These are phyloP conservation scores for Hygrophila difformis DNA, from an alignment of 257 asterid species.

Conservation along the genomic window DNA sequence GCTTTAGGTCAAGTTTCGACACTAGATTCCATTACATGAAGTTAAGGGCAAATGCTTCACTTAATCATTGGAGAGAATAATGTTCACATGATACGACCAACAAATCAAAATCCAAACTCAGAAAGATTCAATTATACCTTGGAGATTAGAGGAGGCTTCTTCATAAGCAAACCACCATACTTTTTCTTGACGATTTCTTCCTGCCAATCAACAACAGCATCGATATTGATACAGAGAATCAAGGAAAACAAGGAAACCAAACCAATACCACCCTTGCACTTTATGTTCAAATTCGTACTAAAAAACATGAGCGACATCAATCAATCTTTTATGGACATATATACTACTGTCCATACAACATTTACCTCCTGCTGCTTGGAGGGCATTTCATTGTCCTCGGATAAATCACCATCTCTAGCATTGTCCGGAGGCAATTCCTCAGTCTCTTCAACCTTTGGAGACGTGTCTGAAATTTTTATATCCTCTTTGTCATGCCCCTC, in stretches of 20 bases:
- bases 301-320: too few relatives aligned
- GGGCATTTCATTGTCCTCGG: conserved; percentile 18
- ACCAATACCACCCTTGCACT: neutral
- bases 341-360: neutral
- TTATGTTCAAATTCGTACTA: too few relatives aligned
- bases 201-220: conserved; percentile 19
- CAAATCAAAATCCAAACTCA: neutral
- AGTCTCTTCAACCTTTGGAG: conserved; percentile 26
- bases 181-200: conserved; percentile 62
- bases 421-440: conserved; percentile 18
- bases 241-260: too few relatives aligned
- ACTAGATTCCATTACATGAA: too few relatives aligned
- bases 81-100: too few relatives aligned
- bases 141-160: conserved; percentile 64
- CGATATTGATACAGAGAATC: neutral
- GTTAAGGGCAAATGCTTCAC: too few relatives aligned
- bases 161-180: conserved; percentile 58
- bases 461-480: conserved; percentile 7
- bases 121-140: conserved; percentile 26
- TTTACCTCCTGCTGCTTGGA: conserved; percentile 33
- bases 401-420: conserved; percentile 16
- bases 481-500: too few relatives aligned
- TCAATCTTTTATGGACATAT: too few relatives aligned
- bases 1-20: neutral
- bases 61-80: too few relatives aligned